Evolutionary conservation across 2,329 filamentous ascomycete genomes (phyloP).

Genomic region (Aaosphaeria pasadenensis): DNA sequence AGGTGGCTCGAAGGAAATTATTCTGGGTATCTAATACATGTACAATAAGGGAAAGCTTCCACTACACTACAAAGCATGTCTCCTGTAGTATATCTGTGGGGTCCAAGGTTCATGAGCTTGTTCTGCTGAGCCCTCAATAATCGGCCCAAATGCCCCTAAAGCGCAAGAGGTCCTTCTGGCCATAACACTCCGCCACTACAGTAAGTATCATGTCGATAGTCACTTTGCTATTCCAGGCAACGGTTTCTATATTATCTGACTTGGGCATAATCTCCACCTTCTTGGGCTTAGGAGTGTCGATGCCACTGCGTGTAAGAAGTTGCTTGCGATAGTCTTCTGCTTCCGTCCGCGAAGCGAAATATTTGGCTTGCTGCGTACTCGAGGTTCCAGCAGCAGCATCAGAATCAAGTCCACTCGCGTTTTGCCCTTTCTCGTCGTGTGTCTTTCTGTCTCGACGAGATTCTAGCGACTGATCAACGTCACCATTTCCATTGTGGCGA

Average conservation of each 20-base stretch:
- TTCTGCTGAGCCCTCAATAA: no score
- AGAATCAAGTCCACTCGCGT: background rate
- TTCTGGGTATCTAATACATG: no score
- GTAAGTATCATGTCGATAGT: slow-evolving; percentile 91
- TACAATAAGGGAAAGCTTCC: no score
- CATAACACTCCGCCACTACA: slow-evolving; percentile 82
- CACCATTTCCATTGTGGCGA: background rate
- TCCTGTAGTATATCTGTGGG: no score
- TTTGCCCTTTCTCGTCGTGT: background rate
- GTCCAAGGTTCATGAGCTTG: background rate
- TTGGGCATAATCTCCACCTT: slow-evolving; percentile 29
- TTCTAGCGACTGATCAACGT: background rate
- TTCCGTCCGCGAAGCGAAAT: slow-evolving; percentile 4
- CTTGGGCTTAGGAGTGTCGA: background rate
- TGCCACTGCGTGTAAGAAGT: background rate
- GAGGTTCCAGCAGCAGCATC: background rate
- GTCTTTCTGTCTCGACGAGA: background rate
- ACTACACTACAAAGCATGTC: no score
- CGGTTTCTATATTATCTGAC: slow-evolving; percentile 2
- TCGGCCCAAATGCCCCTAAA: slow-evolving; percentile 57
- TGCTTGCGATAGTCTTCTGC: slow-evolving; percentile 2
- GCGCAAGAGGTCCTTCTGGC: slow-evolving; percentile 80
- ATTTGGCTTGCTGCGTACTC: background rate
- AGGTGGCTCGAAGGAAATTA: no score
- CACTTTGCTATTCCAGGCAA: slow-evolving; percentile 52